Base-by-base conservation (phyloP, 176 grass and related monocot genomes). In the Aegilops longissima region DNA sequence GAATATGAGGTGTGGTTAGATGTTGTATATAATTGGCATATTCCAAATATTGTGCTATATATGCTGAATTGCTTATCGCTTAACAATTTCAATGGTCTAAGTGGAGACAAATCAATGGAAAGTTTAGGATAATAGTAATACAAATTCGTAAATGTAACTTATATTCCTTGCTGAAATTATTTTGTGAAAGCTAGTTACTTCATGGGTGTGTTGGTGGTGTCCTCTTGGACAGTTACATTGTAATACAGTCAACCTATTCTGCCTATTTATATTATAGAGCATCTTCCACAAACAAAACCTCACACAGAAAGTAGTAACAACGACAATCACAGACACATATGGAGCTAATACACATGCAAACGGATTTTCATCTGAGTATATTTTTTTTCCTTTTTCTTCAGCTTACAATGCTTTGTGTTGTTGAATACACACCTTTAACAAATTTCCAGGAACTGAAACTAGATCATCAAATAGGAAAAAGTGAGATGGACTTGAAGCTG, bases 391-490 rank as follows among this genome's bases (percentile, higher is more conserved):
- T 63, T 61, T 59, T 78, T 39, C 20, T 36, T 61, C 35, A 16
- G 21, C 56, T 81, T 81, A n/a, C 10, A 49, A 1, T 67, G 21
- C 20, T 29, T 16, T 58, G 61, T 86, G 29, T 67, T 67, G 17
- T 81, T 81, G 14, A 76, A 44, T 45, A 31, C 36, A 47, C 27
- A 21, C 21, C 42, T 74, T 45, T 4, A 56, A 70, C 42, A 70
- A 35, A 63, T 89, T 79, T 64, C 34, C 82, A 95, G 93, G 63
- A 79, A 35, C 38, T 93, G 76, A 74, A 95, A 62, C 90, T 95
- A 16, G 72, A 88, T 88, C 87, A 69, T 44, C 87, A 86, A 91
- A 93, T 94, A 36, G 86, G 75, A 65, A 89, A 91, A 84, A 72
- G 66, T 73, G 70, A 77, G 82, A 67, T 34, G 20, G 83, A 81